These are phyloP conservation scores for Pyricularia sp. DNA, from an alignment of 2,329 filamentous ascomycete genomes.

Conservation along the genomic window DNA sequence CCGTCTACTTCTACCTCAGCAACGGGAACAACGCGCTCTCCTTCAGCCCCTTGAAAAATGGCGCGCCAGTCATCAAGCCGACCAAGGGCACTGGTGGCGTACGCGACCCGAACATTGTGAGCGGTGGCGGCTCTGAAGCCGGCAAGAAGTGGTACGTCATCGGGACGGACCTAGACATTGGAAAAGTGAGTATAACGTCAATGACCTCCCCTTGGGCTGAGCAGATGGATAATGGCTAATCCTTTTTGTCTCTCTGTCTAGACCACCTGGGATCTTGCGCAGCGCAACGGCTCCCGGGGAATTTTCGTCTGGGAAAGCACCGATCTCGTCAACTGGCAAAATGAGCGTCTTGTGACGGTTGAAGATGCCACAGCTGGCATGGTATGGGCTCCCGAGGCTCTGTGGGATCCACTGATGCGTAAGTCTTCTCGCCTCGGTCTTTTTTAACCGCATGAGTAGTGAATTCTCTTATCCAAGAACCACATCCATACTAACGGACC, in stretches of 20 bases:
- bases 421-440: slow-evolving; percentile 4
- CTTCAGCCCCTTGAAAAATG: slow-evolving; percentile 38
- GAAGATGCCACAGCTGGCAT: slow-evolving; percentile 45
- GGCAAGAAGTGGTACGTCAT: slow-evolving; percentile 46
- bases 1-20: slow-evolving; percentile 44
- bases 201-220: background rate
- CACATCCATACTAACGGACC: background rate
- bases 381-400: slow-evolving; percentile 48
- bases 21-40: slow-evolving; percentile 40
- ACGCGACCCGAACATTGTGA: slow-evolving; percentile 39
- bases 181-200: slow-evolving; percentile 19
- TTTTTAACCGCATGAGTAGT: background rate
- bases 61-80: slow-evolving; percentile 35
- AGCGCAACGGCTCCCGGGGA: slow-evolving; percentile 38
- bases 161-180: slow-evolving; percentile 44
- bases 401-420: slow-evolving; percentile 38
- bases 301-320: slow-evolving; percentile 48
- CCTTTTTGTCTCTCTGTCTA: slow-evolving; percentile 11
- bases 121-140: slow-evolving; percentile 33
- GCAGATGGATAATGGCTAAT: background rate
- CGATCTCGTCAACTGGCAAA: slow-evolving; percentile 38
- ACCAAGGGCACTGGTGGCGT: slow-evolving; percentile 42
- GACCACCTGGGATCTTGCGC: slow-evolving; percentile 42
- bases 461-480: background rate
- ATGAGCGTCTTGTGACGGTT: slow-evolving; percentile 37